Percentiles rank a stretch among this genome's conserved stretches.
These are phyloP conservation scores for Fomitopsis schrenkii DNA, from an alignment of 1,284 basidiomycete species.

Conservation along the genomic window DNA sequence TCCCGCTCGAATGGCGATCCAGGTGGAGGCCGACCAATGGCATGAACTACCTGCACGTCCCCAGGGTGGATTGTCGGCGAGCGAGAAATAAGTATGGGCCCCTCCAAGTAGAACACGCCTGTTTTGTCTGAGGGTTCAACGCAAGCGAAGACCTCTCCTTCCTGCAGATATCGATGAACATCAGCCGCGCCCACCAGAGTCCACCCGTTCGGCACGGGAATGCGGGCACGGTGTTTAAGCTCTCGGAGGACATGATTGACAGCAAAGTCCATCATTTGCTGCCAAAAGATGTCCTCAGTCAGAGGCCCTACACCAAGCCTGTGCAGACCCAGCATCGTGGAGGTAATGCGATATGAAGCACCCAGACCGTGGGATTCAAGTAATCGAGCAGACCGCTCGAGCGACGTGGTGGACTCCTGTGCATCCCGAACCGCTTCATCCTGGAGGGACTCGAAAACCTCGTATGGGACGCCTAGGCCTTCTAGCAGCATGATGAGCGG, in stretches of 20 bases:
- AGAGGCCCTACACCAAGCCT: constrained; percentile 30
- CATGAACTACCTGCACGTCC: constrained; percentile 56
- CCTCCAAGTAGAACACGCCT: constrained; percentile 45
- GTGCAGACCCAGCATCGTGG: constrained; percentile 34
- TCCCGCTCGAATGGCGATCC: constrained; percentile 50
- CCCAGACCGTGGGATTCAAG: constrained; percentile 43
- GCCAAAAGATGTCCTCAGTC: constrained; percentile 44
- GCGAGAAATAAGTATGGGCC: constrained; percentile 53
- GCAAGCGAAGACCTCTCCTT: constrained; percentile 57
- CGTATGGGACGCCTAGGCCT: constrained; percentile 44
- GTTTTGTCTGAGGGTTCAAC: constrained; percentile 36
- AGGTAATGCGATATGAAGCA: constrained; percentile 34
- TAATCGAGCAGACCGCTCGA: constrained; percentile 42
- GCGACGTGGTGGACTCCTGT: constrained; percentile 35
- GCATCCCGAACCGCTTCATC: constrained; percentile 46
- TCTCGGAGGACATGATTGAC: constrained; percentile 61
- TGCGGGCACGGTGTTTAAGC: constrained; percentile 64
- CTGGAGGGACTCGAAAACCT: constrained; percentile 54
- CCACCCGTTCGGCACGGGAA: constrained; percentile 57
- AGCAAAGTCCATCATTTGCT: constrained; percentile 46
- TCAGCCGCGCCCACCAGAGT: constrained; percentile 70
- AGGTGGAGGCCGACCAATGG: constrained; percentile 54
- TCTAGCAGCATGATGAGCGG: constrained; percentile 71
- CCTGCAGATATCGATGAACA: constrained; percentile 44
- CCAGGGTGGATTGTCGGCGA: constrained; percentile 68